Evolutionary conservation across 2,329 filamentous ascomycete genomes (phyloP), one percentile per base, ranked within the genome.

Genomic region (Chlorencoelia australis): DNA sequence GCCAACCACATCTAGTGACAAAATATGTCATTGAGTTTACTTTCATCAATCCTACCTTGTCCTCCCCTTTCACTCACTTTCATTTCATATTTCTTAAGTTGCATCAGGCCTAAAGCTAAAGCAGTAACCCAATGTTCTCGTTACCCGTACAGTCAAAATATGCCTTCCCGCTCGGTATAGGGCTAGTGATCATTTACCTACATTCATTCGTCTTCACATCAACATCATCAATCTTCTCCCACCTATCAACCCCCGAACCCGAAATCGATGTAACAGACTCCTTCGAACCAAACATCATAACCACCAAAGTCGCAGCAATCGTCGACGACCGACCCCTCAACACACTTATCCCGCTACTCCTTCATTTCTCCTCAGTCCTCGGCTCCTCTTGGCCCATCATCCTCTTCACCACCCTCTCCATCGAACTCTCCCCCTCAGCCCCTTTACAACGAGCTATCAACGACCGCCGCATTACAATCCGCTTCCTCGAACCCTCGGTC

Each of bases 321-420:
- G 64, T 74, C 42, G 70, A 74, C 53, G 66, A 66, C 49, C 64
- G 70, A 5, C 57, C 67, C 2, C 58, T 62, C 17, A 59, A 67
- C 3, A 56, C 66, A 40, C 61, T 74, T 16, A 68, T 68, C 3
- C 68, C 70, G 1, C 58, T 71, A 25, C 59, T 71, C 53, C 58
- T 71, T 15, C 70, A 74, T 54, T 71, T 73, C 56, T 70, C 69
- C 37, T 59, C 63, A 2, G 64, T 72, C 14, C 63, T 73, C 3
- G 69, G 69, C 4, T 63, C 68, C 1, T 68, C 72, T 56, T 75
- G 70, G 70, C 62, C 59, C 16, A 71, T 73, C 55, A 33, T 69
- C 66, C 3, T 55, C 59, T 3, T 49, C 58, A 42, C 67, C 66
- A 21, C 58, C 67, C 18, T 49, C 57, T 25, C 62, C 73, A 25